A percentile compares a stretch with the other conserved stretches of the same genome.
Evolutionary conservation across 1,284 basidiomycete genomes (phyloP).

Genomic region (Porphyrellus sp.): DNA sequence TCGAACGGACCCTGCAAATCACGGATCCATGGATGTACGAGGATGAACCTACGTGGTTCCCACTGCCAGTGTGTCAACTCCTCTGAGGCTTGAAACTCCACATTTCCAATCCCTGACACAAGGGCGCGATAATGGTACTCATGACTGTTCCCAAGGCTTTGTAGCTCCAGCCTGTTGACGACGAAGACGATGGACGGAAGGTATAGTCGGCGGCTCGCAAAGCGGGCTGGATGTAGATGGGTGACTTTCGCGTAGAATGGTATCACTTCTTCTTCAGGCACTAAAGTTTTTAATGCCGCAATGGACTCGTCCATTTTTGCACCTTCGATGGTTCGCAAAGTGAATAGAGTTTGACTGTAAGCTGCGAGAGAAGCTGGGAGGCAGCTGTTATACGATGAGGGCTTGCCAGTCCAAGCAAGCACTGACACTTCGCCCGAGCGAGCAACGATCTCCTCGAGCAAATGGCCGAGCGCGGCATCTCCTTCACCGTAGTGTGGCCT

Average conservation of each 20-base stretch:
- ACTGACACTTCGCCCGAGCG: not conserved
- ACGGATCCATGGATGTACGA: not conserved
- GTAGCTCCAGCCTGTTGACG: not conserved
- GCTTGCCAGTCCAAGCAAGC: not conserved
- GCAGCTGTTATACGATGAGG: not conserved
- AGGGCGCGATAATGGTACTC: not conserved
- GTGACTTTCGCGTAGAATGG: not conserved
- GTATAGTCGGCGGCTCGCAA: not conserved
- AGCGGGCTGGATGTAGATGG: not conserved
- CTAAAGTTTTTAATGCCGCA: not conserved
- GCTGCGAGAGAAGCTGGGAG: not conserved
- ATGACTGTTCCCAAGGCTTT: not conserved
- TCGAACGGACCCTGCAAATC: not conserved
- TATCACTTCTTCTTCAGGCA: not conserved
- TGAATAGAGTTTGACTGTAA: not conserved
- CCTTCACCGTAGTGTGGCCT: not conserved
- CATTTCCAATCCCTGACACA: not conserved
- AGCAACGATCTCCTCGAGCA: not conserved
- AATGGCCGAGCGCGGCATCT: not conserved
- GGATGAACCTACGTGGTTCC: not conserved
- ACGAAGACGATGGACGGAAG: not conserved
- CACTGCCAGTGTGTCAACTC: too few relatives aligned
- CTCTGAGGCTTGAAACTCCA: not conserved
- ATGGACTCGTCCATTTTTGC: not conserved
- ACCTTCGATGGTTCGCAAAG: not conserved